These are phyloP conservation scores for Cutaneotrichosporon sp. DNA, from an alignment of 1,284 basidiomycete genomes.

Conservation along the genomic window DNA sequence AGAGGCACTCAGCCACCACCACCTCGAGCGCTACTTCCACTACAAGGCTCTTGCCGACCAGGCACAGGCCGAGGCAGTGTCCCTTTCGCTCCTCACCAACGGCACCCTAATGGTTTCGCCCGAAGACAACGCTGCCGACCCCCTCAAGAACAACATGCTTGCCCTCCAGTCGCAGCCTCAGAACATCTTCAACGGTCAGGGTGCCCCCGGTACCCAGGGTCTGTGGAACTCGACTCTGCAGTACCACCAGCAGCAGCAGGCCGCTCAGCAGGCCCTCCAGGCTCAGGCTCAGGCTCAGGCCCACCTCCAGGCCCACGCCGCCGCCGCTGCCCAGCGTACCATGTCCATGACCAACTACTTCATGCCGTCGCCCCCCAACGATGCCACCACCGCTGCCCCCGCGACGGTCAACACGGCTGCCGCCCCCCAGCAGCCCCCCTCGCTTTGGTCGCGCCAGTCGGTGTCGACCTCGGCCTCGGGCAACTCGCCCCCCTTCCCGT, in stretches of 20 bases:
- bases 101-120: conserved; percentile 16
- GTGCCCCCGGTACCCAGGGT: conserved; percentile 2
- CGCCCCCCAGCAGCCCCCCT: conserved; percentile 7
- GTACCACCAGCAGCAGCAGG: conserved; percentile 26
- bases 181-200: conserved; percentile 7
- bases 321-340: conserved; percentile 25
- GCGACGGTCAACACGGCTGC: background rate
- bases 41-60: conserved; percentile 42
- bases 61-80: conserved; percentile 30
- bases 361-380: conserved; percentile 14
- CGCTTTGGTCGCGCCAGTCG: conserved; percentile 19
- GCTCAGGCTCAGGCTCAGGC: conserved; percentile 34
- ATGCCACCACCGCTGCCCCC: background rate
- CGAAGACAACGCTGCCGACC: conserved; percentile 17
- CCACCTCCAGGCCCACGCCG: conserved; percentile 34
- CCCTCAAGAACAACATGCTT: conserved; percentile 24
- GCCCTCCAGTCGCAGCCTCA: conserved; percentile 24
- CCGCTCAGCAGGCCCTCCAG: conserved; percentile 14
- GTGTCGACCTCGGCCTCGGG: conserved; percentile 19
- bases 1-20: conserved; percentile 38
- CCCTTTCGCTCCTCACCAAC: conserved; percentile 20
- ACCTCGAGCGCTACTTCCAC: conserved; percentile 41
- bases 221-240: conserved; percentile 18
- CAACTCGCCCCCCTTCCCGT: conserved; percentile 26
- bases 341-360: conserved; percentile 24